Conservation (phyloP, 106 monocot genomes). For the Vanilla planifolia region DNA sequence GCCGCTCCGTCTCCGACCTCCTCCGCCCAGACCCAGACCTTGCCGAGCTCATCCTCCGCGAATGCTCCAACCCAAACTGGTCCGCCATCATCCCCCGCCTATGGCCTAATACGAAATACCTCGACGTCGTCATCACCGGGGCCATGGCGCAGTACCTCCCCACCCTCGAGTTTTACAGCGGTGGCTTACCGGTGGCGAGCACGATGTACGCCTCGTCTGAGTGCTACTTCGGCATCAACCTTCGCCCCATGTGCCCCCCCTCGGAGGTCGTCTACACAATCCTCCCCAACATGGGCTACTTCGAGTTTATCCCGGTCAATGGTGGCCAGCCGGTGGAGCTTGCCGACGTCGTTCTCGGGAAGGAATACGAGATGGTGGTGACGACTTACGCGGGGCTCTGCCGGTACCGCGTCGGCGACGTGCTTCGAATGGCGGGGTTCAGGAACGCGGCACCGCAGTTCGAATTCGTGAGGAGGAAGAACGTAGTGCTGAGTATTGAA, state of each 20-base stretch:
- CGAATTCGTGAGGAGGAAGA: slow-evolving; percentile 69
- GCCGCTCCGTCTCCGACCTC: slow-evolving; percentile 21
- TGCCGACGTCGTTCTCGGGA: slow-evolving; percentile 45
- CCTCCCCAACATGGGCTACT: slow-evolving; percentile 49
- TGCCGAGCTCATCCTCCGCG: background rate
- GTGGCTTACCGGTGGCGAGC: slow-evolving; percentile 77
- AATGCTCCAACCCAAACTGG: background rate
- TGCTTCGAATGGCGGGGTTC: slow-evolving; percentile 60
- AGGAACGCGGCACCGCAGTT: slow-evolving; percentile 67
- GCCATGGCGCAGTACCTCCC: slow-evolving; percentile 9
- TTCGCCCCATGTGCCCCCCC: slow-evolving; percentile 56
- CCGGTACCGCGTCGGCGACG: slow-evolving; percentile 69
- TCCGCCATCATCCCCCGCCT: background rate
- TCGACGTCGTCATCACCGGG: slow-evolving; percentile 8
- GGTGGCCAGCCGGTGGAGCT: slow-evolving; percentile 39
- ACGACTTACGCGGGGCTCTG: slow-evolving; percentile 72
- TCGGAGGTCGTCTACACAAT: slow-evolving; percentile 26
- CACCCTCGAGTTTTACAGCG: slow-evolving; percentile 72
- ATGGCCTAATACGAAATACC: slow-evolving; percentile 11
- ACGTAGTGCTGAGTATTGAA: slow-evolving; percentile 74
- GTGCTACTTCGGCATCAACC: slow-evolving; percentile 89
- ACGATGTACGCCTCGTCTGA: slow-evolving; percentile 95
- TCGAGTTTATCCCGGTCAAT: slow-evolving; percentile 49
- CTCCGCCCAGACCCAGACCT: slow-evolving; percentile 28
- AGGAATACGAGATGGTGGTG: slow-evolving; percentile 74